Base-by-base conservation (phyloP, 208 protist species). In the Entamoeba invadens region DNA sequence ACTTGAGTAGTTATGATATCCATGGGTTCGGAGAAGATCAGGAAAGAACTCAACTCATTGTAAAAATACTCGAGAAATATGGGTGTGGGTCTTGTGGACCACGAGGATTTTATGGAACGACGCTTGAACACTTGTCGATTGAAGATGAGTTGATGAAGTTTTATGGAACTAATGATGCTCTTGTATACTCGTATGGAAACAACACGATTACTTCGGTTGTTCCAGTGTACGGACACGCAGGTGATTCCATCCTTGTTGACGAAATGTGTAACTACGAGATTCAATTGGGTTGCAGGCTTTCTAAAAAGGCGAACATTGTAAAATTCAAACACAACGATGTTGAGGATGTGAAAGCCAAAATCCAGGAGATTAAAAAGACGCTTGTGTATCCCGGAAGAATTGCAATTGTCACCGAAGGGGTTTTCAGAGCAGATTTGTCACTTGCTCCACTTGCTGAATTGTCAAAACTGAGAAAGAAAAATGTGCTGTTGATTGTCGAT, bases 261-360 rank as follows among this genome's bases (percentile, higher is more conserved):
- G 95, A 97, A 44, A 97, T 93, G 91, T 96, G 98, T 44, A 97
- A 94, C 92, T 96, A 97, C 51, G 94, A 97, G 31, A 94, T 98
- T 45, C 96, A 97, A 94, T 97, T 97, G 92, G 98, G 98, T 77
- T 95, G 97, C 68, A 45, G 94, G 21, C 96, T 99, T 12, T 98
- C 97, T 8, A 12, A 25, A 3, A 96, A 98, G 91, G 95, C 96
- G 10, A 97, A 97, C 91, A 92, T 98, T 38, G 57, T 95, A 10
- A 96, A 96, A 46, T 99, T 97, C 95, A 96, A 97, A 47, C 98
- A 99, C 95, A 99, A 98, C 95, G 96, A 99, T 96, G 97, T 99
- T 96, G 92, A 94, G 44, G 97, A 98, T 93, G 95, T 99, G 2
- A 96, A 98, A 95, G 87, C 93, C 35, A 91, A 97, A 46, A 93